Evolutionary conservation across 2,329 filamentous ascomycete genomes (phyloP).

Genomic region (Byssothecium circinans): DNA sequence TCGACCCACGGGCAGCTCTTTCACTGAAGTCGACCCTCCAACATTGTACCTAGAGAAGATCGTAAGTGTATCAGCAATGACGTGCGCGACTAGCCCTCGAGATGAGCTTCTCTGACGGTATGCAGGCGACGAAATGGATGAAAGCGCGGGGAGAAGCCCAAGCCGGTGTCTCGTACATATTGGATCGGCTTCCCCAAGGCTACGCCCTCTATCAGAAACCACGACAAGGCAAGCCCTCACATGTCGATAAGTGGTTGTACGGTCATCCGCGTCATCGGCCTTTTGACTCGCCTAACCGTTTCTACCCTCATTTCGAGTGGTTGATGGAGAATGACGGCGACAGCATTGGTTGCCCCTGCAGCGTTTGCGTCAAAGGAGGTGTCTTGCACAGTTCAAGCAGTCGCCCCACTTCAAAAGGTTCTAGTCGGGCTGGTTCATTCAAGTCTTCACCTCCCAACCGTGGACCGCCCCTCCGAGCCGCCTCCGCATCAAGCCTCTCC

Average conservation of each 20-base stretch:
- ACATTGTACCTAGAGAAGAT: slow-evolving; percentile 52
- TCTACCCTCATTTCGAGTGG: slow-evolving; percentile 60
- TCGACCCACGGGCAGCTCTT: slow-evolving; percentile 20
- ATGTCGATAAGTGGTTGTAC: slow-evolving; percentile 59
- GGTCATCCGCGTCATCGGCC: slow-evolving; percentile 56
- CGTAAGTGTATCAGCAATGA: slow-evolving; percentile 17
- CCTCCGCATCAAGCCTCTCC: not conserved
- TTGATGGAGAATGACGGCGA: slow-evolving; percentile 54
- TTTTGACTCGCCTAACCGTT: slow-evolving; percentile 58
- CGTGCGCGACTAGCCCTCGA: too few relatives aligned
- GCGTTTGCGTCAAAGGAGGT: slow-evolving; percentile 46
- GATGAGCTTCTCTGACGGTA: slow-evolving; percentile 7
- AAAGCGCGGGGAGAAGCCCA: slow-evolving; percentile 43
- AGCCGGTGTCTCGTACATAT: slow-evolving; percentile 48
- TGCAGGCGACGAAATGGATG: slow-evolving; percentile 48
- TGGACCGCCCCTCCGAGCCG: not conserved
- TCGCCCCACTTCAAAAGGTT: not conserved
- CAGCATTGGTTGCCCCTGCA: slow-evolving; percentile 53
- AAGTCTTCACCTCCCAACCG: not conserved
- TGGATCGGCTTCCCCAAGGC: slow-evolving; percentile 57
- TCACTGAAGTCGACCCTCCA: slow-evolving; percentile 44
- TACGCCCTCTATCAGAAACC: slow-evolving; percentile 56
- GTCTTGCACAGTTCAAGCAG: slow-evolving; percentile 15
- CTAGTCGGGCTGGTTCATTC: not conserved
- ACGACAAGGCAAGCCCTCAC: slow-evolving; percentile 42